phyloP scores from a whole-genome alignment of 805 yeast species.

The Candida vaughaniae region DNA sequence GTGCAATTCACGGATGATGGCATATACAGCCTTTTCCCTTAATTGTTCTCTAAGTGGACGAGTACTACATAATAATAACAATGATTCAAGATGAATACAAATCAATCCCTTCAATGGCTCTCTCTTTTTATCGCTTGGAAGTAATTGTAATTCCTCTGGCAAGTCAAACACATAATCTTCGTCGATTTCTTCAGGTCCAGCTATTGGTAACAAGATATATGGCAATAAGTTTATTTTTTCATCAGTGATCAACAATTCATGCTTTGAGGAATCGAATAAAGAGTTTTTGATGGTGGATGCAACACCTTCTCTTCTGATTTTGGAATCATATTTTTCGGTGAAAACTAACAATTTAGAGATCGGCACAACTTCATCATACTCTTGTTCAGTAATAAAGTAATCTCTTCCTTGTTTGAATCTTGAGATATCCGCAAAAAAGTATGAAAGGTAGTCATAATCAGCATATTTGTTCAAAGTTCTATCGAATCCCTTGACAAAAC shows the following conservation, averaged over 20 bases:
- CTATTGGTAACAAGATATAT: conserved; percentile 76
- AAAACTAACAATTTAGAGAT: conserved; percentile 78
- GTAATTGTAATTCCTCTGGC: conserved; percentile 83
- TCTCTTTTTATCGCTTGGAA: conserved; percentile 71
- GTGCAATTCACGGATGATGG: conserved; percentile 83
- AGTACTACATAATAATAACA: conserved; percentile 78
- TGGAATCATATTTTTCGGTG: conserved; percentile 76
- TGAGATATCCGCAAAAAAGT: conserved; percentile 87
- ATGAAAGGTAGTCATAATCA: conserved; percentile 77
- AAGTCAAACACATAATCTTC: conserved; percentile 82
- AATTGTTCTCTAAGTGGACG: conserved; percentile 69
- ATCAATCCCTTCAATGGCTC: conserved; percentile 70
- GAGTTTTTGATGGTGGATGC: conserved; percentile 91
- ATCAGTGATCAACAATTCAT: conserved; percentile 57
- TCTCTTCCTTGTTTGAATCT: conserved; percentile 71
- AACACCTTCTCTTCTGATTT: conserved; percentile 85
- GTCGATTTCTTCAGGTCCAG: conserved; percentile 72
- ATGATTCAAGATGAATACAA: conserved; percentile 72
- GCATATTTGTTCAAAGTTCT: conserved; percentile 70
- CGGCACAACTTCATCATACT: conserved; percentile 75
- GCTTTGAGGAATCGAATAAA: conserved; percentile 74
- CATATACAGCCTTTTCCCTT: conserved; percentile 81
- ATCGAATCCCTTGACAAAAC: conserved; percentile 83
- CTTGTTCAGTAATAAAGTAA: conserved; percentile 71
- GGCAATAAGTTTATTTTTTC: conserved; percentile 73